A percentile compares a stretch with the other conserved stretches of the same genome.
Conservation (phyloP, 108 stramenopile species). For the Skeletonema potamos region DNA sequence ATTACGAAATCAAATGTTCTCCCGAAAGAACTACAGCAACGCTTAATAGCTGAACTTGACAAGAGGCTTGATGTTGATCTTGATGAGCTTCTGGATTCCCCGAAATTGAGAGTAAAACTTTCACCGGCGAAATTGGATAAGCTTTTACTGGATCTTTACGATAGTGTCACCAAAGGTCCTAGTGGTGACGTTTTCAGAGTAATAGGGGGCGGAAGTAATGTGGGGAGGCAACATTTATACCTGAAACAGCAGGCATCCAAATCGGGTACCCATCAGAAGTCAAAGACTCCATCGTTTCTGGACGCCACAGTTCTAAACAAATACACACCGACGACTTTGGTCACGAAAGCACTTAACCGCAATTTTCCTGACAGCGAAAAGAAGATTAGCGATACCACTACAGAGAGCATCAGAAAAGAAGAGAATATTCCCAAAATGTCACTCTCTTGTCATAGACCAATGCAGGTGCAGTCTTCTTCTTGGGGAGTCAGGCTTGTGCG, state of each 20-base stretch:
- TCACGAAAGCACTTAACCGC: constrained; percentile 37
- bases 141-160: constrained; percentile 71
- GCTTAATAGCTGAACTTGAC: constrained; percentile 68
- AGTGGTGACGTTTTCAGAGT: constrained; percentile 76
- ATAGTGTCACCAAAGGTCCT: constrained; percentile 62
- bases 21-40: constrained; percentile 61
- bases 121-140: constrained; percentile 91
- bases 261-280: constrained; percentile 8
- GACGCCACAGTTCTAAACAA: not conserved
- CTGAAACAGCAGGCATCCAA: constrained; percentile 58
- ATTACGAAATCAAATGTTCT: constrained; percentile 71
- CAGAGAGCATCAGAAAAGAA: constrained; percentile 8
- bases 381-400: not conserved
- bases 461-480: not conserved
- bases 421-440: constrained; percentile 31
- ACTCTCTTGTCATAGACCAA: constrained; percentile 7
- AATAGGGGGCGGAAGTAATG: constrained; percentile 74
- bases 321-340: constrained; percentile 21
- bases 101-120: constrained; percentile 71
- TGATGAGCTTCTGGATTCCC: constrained; percentile 66
- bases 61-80: constrained; percentile 84
- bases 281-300: not conserved
- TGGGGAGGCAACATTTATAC: constrained; percentile 74
- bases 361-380: constrained; percentile 15
- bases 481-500: constrained; percentile 18